These are phyloP conservation scores for Musa balbisiana DNA, from an alignment of 202 grass and related monocot genomes.

Conservation along the genomic window DNA sequence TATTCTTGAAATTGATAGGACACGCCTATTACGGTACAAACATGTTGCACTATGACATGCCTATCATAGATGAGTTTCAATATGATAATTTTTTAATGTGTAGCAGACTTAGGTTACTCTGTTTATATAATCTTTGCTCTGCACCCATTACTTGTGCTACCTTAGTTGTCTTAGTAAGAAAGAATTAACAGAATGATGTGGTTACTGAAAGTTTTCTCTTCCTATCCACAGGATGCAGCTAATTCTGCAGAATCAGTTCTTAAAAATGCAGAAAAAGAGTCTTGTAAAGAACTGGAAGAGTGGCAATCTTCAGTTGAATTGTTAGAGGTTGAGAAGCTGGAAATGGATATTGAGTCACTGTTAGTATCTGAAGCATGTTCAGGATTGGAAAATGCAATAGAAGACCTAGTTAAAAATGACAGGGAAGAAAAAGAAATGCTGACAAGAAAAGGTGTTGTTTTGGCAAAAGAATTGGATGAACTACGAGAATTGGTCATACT, in stretches of 20 bases:
- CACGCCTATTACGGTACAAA: too few species aligned
- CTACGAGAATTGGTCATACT: constrained; percentile 67
- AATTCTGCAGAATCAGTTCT: constrained; percentile 51
- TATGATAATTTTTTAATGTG: too few species aligned
- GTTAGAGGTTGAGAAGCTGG: constrained; percentile 63
- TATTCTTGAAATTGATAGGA: too few species aligned
- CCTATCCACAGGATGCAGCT: constrained; percentile 58
- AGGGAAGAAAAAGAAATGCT: constrained; percentile 56
- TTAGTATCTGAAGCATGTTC: constrained; percentile 59
- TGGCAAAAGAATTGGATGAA: constrained; percentile 61
- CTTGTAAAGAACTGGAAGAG: constrained; percentile 55
- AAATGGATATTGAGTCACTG: constrained; percentile 68
- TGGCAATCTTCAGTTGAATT: constrained; percentile 81
- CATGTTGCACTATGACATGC: too few species aligned
- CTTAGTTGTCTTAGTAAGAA: not conserved
- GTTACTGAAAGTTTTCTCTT: not conserved
- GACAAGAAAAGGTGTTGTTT: constrained; percentile 45
- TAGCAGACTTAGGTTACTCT: too few species aligned
- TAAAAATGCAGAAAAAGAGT: constrained; percentile 54
- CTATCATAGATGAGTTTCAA: too few species aligned
- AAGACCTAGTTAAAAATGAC: constrained; percentile 65
- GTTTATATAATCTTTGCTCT: too few species aligned
- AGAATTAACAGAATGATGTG: not conserved
- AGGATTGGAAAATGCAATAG: constrained; percentile 63
- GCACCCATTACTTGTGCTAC: not conserved